Evolutionary conservation across 345 rosid genomes (phyloP).

Genomic region (Euphorbia peplus): DNA sequence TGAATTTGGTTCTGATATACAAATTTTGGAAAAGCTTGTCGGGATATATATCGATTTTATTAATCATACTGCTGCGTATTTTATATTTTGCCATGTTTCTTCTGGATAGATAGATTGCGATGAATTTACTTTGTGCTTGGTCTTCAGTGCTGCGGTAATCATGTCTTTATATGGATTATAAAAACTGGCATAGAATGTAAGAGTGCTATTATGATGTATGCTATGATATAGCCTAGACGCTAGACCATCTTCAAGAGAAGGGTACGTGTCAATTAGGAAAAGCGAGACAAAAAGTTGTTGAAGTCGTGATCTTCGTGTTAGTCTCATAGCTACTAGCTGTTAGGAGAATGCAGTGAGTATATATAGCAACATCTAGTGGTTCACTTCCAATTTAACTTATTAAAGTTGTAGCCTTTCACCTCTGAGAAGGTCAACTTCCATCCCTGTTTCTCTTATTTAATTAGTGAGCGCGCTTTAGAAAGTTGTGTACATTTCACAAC

Average conservation of each 20-base stretch:
- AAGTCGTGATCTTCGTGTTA: too few relatives aligned
- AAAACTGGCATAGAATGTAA: not conserved
- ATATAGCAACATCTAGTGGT: too few relatives aligned
- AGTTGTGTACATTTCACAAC: too few relatives aligned
- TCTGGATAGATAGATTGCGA: not conserved
- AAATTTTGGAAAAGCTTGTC: conserved; percentile 6
- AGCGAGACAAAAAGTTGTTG: not conserved
- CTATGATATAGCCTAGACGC: not conserved
- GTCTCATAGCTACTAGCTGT: too few relatives aligned
- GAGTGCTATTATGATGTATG: not conserved
- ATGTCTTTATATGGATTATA: not conserved
- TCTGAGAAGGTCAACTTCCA: too few relatives aligned
- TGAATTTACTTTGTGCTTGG: not conserved
- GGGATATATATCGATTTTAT: not conserved
- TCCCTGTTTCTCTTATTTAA: too few relatives aligned
- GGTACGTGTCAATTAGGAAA: not conserved
- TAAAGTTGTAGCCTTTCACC: too few relatives aligned
- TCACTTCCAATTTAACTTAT: too few relatives aligned
- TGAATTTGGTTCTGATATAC: conserved; percentile 5
- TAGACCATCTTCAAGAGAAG: not conserved
- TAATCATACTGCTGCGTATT: not conserved
- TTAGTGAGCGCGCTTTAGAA: too few relatives aligned
- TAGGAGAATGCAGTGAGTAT: too few relatives aligned
- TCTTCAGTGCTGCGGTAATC: not conserved
- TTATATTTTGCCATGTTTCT: not conserved